These are phyloP conservation scores for Vitis amurensis DNA, from an alignment of 164 flowering plant species.

Conservation along the genomic window DNA sequence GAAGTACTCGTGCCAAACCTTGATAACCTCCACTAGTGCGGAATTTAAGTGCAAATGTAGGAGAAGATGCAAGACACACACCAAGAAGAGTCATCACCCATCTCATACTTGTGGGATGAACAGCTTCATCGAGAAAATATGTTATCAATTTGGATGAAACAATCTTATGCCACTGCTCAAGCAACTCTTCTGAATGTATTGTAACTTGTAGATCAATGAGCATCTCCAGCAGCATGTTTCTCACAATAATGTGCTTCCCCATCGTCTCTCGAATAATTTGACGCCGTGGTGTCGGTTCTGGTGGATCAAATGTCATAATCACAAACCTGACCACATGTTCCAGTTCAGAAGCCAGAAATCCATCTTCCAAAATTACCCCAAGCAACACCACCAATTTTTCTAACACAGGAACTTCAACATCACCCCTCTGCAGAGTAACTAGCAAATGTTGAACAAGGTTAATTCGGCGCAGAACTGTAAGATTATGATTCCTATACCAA, in stretches of 20 bases:
- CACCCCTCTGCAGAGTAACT: slow-evolving; percentile 96
- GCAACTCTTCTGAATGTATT: slow-evolving; percentile 80
- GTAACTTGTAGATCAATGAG: slow-evolving; percentile 95
- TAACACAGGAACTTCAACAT: slow-evolving; percentile 95
- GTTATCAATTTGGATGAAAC: slow-evolving; percentile 94
- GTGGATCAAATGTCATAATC: slow-evolving; percentile 98
- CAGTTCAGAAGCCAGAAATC: slow-evolving; percentile 86
- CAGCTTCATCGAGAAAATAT: slow-evolving; percentile 96
- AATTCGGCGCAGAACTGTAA: slow-evolving; percentile 82
- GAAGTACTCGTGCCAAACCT: slow-evolving; percentile 78
- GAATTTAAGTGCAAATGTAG: slow-evolving; percentile 89
- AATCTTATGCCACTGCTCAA: slow-evolving; percentile 97
- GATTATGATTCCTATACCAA: slow-evolving; percentile 97
- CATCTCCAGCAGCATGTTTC: slow-evolving; percentile 98
- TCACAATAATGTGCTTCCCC: slow-evolving; percentile 98
- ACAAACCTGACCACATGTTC: slow-evolving; percentile 94
- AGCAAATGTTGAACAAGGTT: slow-evolving; percentile 96
- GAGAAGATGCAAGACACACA: slow-evolving; percentile 88
- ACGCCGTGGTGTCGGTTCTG: slow-evolving; percentile 52
- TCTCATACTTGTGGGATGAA: slow-evolving; percentile 98
- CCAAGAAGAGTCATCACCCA: slow-evolving; percentile 99
- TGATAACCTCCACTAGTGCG: slow-evolving; percentile 93
- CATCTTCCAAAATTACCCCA: slow-evolving; percentile 97
- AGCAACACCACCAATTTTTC: slow-evolving; percentile 93
- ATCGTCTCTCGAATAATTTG: slow-evolving; percentile 78